Percentiles rank a stretch among this genome's conserved stretches.
phyloP scores from a whole-genome alignment of 495 filamentous ascomycete genomes.

The Oleoguttula mirabilis region DNA sequence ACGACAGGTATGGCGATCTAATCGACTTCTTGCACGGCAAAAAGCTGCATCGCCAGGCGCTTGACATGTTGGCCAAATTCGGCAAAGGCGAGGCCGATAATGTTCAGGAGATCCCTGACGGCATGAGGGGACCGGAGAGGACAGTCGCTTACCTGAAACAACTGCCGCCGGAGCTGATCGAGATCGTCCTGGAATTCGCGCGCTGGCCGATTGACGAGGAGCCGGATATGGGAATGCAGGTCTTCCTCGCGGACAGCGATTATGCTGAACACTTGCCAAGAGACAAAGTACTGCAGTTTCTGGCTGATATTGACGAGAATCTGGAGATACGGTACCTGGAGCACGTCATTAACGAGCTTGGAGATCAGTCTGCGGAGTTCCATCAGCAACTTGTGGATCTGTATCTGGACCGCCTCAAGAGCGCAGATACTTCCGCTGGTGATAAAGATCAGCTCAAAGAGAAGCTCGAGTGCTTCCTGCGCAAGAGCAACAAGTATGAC shows the following conservation, averaged over 20 bases:
- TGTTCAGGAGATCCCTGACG: conserved; percentile 48
- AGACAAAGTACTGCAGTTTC: conserved; percentile 58
- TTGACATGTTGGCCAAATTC: conserved; percentile 73
- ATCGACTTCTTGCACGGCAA: conserved; percentile 97
- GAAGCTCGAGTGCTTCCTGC: conserved; percentile 62
- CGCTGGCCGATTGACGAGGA: conserved; percentile 72
- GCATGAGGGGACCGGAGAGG: conserved; percentile 67
- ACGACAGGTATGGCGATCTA: conserved; percentile 78
- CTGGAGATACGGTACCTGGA: conserved; percentile 80
- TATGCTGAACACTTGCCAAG: conserved; percentile 85
- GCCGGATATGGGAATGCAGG: conserved; percentile 76
- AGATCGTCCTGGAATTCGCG: conserved; percentile 81
- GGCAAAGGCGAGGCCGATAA: conserved; percentile 55
- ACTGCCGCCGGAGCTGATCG: conserved; percentile 74
- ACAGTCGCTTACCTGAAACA: conserved; percentile 86
- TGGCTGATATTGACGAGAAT: conserved; percentile 52
- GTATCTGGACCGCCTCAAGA: conserved; percentile 55
- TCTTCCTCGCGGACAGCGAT: conserved; percentile 87
- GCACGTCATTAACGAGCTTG: conserved; percentile 77
- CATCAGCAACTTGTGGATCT: conserved; percentile 72
- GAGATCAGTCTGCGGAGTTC: conserved; percentile 71
- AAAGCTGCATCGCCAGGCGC: conserved; percentile 75
- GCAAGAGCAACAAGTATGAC: conserved; percentile 66
- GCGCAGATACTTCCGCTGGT: conserved; percentile 35
- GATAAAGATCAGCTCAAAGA: conserved; percentile 39